These are phyloP conservation scores for Leccinum fibrillosum DNA, from an alignment of 768 basidiomycete genomes.

Conservation along the genomic window DNA sequence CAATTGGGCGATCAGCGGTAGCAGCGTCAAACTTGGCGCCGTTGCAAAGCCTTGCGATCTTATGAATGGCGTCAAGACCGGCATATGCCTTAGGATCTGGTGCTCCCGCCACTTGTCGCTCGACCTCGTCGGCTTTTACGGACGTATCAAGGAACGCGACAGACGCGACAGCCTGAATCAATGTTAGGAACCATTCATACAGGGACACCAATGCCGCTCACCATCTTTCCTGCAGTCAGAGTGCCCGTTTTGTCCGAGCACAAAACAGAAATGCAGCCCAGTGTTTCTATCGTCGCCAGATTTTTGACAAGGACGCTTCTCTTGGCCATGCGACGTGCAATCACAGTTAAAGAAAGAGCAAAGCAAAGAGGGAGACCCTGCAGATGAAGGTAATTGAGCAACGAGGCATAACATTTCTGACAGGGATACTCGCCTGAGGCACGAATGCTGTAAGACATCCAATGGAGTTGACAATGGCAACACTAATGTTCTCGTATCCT, in stretches of 20 bases:
- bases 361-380: conserved; percentile 42
- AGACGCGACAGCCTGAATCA: conserved; percentile 36
- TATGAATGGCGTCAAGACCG: conserved; percentile 31
- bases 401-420: not conserved
- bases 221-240: conserved; percentile 49
- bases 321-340: conserved; percentile 46
- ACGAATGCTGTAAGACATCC: conserved; percentile 40
- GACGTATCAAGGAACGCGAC: conserved; percentile 35
- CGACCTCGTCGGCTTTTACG: conserved; percentile 20
- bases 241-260: conserved; percentile 59
- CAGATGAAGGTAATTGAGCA: not conserved
- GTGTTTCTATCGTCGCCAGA: conserved; percentile 51
- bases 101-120: conserved; percentile 7
- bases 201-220: conserved; percentile 4
- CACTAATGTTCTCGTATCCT: conserved; percentile 34
- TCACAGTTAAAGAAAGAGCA: conserved; percentile 49
- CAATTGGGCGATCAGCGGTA: conserved; percentile 23
- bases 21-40: conserved; percentile 47
- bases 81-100: conserved; percentile 16
- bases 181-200: not conserved
- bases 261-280: conserved; percentile 49
- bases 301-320: conserved; percentile 48
- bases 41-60: conserved; percentile 55
- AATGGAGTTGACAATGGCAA: conserved; percentile 37
- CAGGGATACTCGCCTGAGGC: conserved; percentile 32